phyloP scores from a whole-genome alignment of 2,329 filamentous ascomycete genomes.

The Phaeoacremonium minimum region DNA sequence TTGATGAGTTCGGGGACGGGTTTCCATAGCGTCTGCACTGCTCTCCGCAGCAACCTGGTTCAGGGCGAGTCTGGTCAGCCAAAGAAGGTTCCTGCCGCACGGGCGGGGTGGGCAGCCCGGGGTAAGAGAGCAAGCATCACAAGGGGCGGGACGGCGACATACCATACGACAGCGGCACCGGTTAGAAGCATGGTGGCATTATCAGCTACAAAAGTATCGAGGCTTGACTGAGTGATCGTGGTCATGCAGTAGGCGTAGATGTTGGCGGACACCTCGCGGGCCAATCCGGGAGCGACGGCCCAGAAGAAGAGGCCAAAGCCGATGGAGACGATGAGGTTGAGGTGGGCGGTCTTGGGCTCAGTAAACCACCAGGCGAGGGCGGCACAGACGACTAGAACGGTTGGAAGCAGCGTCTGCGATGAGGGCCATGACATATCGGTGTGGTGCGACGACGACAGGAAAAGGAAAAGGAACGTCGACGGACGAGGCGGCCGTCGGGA shows the following conservation, averaged over 20 bases:
- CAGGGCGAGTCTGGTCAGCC: constrained; percentile 7
- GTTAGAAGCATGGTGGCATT: constrained; percentile 53
- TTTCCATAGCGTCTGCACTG: constrained; percentile 84
- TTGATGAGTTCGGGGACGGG: constrained; percentile 87
- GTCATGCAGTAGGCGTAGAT: constrained; percentile 26
- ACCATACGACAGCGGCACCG: constrained; percentile 50
- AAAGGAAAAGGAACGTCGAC: constrained; percentile 9
- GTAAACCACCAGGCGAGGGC: constrained; percentile 38
- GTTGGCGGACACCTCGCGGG: constrained; percentile 27
- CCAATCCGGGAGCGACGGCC: constrained; percentile 34
- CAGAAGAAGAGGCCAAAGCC: constrained; percentile 34
- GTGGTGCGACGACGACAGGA: constrained; percentile 22
- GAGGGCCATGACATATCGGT: constrained; percentile 46
- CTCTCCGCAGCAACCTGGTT: constrained; percentile 74
- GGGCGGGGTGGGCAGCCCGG: constrained; percentile 1
- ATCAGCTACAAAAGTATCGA: constrained; percentile 41
- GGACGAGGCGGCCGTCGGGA: constrained; percentile 6
- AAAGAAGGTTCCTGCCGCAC: neutral
- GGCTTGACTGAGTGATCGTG: constrained; percentile 32
- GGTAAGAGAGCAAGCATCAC: constrained; percentile 3
- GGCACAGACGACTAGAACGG: constrained; percentile 36
- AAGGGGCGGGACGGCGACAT: constrained; percentile 16
- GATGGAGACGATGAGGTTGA: constrained; percentile 35
- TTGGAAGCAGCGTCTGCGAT: constrained; percentile 38
- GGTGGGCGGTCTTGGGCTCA: constrained; percentile 35